Evolutionary conservation across 768 basidiomycete species (phyloP), one percentile per base, ranked within the genome.

Genomic region (Panellus pusillus): DNA sequence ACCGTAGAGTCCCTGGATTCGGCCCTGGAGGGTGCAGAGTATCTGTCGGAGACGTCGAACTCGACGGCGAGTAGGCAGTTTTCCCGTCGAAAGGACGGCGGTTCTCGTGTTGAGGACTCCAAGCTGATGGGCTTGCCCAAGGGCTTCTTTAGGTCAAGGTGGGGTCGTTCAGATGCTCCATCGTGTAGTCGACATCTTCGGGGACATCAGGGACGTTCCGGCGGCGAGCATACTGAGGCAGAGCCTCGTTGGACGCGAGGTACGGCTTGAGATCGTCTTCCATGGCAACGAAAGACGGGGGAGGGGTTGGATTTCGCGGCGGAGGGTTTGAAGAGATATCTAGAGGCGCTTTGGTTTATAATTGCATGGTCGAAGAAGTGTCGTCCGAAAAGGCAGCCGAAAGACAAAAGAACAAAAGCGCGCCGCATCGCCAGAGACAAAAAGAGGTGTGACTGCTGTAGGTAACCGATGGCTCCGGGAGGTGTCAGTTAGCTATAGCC

Each of bases 131-230:
- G 19, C 27, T 40, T 49, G 32, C 8, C 20, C 32, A n/a, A 8
- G 6, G 13, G 20, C 12, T 17, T 17, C 38, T 49, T 38, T 3
- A 49, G 27, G 36, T 49, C 47, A 35, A 49, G 4, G 47, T 49
- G n/a, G 47, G 47, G 47, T 49, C 47, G 46, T 47, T 47, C 13
- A 47, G 46, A 27, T 47, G 46, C 17, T 47, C 46, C 19, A 49
- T 32, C 20, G 29, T 18, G 39, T 40, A 36, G 20, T 49, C 36
- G 31, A 47, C 46, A 27, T 47, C 46, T 28, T 47, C 46, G 46
- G 46, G 46, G 31, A 47, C 46, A 38, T 49, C 47, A 17, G 47
- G 47, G 32, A 38, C 47, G n/a, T 15, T 37, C 3, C 47, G 47
- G 35, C 47, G 47, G 35, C 47, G 47, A 19, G 39, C 37, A 35